These are phyloP conservation scores for Fistulifera pelliculosa DNA, from an alignment of 108 stramenopile species.

Conservation along the genomic window DNA sequence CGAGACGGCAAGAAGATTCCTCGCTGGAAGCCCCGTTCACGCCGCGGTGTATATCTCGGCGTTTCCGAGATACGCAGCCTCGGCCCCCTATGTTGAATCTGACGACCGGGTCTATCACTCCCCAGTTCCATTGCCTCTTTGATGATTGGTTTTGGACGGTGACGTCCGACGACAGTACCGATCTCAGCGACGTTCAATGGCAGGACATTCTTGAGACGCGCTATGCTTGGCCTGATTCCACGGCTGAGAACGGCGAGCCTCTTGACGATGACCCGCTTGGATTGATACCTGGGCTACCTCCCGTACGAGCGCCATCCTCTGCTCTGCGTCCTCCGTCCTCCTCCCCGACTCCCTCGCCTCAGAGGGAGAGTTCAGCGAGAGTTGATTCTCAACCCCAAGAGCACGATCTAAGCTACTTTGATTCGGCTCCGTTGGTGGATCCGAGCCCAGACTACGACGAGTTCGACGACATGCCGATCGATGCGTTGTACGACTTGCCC, in stretches of 20 bases:
- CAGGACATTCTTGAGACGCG: slow-evolving; percentile 4
- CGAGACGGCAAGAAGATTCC: slow-evolving; percentile 16
- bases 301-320: not conserved
- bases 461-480: too few species aligned
- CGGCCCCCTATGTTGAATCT: slow-evolving; percentile 1
- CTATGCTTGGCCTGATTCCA: not conserved
- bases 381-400: too few species aligned
- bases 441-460: too few species aligned
- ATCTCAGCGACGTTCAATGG: slow-evolving; percentile 1
- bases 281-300: not conserved
- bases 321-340: not conserved
- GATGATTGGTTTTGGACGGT: slow-evolving; percentile 30
- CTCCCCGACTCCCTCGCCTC: not conserved
- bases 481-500: too few species aligned
- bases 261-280: not conserved
- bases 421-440: too few species aligned
- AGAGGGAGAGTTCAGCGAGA: too few species aligned
- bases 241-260: not conserved
- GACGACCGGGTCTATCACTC: slow-evolving; percentile 12
- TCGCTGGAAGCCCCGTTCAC: slow-evolving; percentile 15
- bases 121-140: slow-evolving; percentile 32
- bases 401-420: too few species aligned
- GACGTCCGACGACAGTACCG: not conserved
- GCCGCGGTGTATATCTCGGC: slow-evolving; percentile 5
- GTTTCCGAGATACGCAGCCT: not conserved